These are phyloP conservation scores for Colletotrichum echinochloae DNA, from an alignment of 2,329 filamentous ascomycete species.

Conservation along the genomic window DNA sequence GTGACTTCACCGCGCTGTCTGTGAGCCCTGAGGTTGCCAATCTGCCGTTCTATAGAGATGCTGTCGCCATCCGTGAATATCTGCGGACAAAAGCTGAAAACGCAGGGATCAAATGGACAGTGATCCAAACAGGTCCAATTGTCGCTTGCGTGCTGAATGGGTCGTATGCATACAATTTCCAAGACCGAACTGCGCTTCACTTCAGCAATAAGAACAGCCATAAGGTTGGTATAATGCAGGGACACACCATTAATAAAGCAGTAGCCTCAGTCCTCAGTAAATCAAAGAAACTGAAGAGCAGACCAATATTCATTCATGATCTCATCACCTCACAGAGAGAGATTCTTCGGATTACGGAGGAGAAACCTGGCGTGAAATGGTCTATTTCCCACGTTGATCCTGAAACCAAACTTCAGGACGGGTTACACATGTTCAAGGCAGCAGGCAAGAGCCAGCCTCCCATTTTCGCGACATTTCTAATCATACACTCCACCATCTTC, in stretches of 20 bases:
- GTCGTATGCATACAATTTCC: slow-evolving; percentile 19
- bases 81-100: slow-evolving; percentile 30
- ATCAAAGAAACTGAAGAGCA: slow-evolving; percentile 62
- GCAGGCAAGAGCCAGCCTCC: background rate
- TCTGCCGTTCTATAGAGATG: slow-evolving; percentile 40
- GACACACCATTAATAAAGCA: slow-evolving; percentile 58
- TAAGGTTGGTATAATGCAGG: slow-evolving; percentile 59
- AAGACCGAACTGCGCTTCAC: slow-evolving; percentile 51
- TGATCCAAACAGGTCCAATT: slow-evolving; percentile 57
- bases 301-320: slow-evolving; percentile 63
- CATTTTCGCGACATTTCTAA: slow-evolving; percentile 4
- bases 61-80: slow-evolving; percentile 35
- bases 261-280: slow-evolving; percentile 59
- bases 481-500: slow-evolving; percentile 17
- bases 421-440: slow-evolving; percentile 5
- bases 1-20: slow-evolving; percentile 57
- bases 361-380: slow-evolving; percentile 36
- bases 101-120: slow-evolving; percentile 47
- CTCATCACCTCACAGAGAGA: slow-evolving; percentile 63
- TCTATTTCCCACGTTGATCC: background rate
- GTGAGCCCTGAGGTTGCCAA: slow-evolving; percentile 29
- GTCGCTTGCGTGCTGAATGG: slow-evolving; percentile 46
- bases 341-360: slow-evolving; percentile 51
- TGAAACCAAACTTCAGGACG: background rate
- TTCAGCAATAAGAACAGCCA: slow-evolving; percentile 60